phyloP scores from a whole-genome alignment of 768 basidiomycete species.

The Lactarius indigo region DNA sequence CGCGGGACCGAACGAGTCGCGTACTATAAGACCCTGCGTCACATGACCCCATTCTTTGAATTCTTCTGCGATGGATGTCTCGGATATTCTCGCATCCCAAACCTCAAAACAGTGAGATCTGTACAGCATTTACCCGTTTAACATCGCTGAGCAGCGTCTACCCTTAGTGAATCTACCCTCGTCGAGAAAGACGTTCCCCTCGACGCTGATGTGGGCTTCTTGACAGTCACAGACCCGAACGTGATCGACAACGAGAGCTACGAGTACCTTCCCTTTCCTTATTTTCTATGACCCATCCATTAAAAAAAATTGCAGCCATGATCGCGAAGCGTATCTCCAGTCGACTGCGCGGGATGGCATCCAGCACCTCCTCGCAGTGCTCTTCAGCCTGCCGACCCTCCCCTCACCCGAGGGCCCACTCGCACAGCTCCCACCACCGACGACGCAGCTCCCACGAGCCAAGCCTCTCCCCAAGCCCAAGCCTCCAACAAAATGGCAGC shows the following conservation, averaged over 20 bases:
- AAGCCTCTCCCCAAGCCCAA: too few relatives aligned
- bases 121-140: neutral
- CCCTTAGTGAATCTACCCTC: constrained; percentile 55
- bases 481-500: constrained; percentile 52
- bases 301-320: constrained; percentile 43
- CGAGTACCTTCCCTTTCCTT: constrained; percentile 45
- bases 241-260: constrained; percentile 83
- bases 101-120: constrained; percentile 23
- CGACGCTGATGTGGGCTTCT: constrained; percentile 75
- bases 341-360: constrained; percentile 75
- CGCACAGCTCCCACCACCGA: too few relatives aligned
- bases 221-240: constrained; percentile 86
- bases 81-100: constrained; percentile 24
- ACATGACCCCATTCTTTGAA: too few relatives aligned
- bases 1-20: too few relatives aligned
- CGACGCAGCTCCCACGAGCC: too few relatives aligned
- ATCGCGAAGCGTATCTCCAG: constrained; percentile 79
- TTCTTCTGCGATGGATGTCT: constrained; percentile 21
- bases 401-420: constrained; percentile 72
- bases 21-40: too few relatives aligned
- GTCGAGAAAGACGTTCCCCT: constrained; percentile 80
- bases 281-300: neutral
- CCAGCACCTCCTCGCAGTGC: constrained; percentile 72
- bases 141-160: neutral
- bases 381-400: constrained; percentile 79